Percentiles rank a stretch among this genome's conserved stretches.
These are phyloP conservation scores for Elongisporangium anandrum DNA, from an alignment of 352 stramenopile genomes.

Conservation along the genomic window DNA sequence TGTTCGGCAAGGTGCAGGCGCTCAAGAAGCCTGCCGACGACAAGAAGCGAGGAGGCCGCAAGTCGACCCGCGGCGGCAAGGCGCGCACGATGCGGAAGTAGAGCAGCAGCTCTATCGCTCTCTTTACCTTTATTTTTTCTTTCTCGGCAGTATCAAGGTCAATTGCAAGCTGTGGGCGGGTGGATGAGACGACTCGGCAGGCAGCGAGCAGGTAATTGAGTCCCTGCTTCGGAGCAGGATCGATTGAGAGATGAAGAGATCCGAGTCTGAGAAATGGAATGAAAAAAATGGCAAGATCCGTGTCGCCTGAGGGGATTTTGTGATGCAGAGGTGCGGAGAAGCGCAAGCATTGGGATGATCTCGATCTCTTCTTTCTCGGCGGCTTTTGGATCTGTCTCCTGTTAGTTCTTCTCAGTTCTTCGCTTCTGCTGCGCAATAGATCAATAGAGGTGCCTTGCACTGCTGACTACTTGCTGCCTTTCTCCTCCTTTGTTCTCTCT, in stretches of 20 bases:
- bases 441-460: background rate
- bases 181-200: background rate
- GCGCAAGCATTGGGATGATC: too few relatives aligned
- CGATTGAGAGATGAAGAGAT: background rate
- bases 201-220: background rate
- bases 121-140: background rate
- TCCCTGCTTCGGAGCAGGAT: background rate
- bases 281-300: background rate
- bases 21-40: slow-evolving; percentile 68
- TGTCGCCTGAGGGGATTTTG: background rate
- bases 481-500: too few relatives aligned
- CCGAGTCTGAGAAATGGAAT: background rate
- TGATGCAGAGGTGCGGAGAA: background rate
- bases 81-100: slow-evolving; percentile 36
- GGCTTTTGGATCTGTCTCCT: background rate
- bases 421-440: background rate
- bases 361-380: too few relatives aligned
- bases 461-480: background rate
- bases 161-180: background rate
- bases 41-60: slow-evolving; percentile 30
- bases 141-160: background rate
- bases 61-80: slow-evolving; percentile 17
- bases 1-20: slow-evolving; percentile 95
- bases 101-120: background rate
- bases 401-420: background rate